Percentiles rank a stretch among this genome's conserved stretches.
These are phyloP conservation scores for Marasmius oreades DNA, from an alignment of 1,284 basidiomycete species.

Conservation along the genomic window DNA sequence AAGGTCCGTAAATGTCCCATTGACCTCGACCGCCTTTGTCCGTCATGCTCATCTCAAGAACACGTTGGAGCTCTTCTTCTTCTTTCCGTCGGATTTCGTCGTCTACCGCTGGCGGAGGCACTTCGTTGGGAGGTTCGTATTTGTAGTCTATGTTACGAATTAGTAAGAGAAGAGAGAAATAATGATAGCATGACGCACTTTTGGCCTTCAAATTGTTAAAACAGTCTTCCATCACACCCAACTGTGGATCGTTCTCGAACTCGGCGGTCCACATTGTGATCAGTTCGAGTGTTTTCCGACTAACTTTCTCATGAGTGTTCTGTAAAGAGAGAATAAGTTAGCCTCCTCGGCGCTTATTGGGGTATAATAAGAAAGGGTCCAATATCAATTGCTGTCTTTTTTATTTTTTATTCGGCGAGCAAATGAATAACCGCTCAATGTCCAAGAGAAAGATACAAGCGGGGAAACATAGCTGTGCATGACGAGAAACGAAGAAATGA, in stretches of 20 bases:
- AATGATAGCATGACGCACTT: slow-evolving; percentile 51
- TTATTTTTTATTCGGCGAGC: neutral
- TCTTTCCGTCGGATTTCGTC: slow-evolving; percentile 81
- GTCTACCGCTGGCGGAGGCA: slow-evolving; percentile 65
- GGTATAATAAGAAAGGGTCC: slow-evolving; percentile 1
- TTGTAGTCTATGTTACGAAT: slow-evolving; percentile 53
- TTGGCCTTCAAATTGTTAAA: slow-evolving; percentile 81
- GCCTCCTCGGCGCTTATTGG: neutral
- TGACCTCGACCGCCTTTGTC: slow-evolving; percentile 77
- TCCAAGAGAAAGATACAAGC: neutral
- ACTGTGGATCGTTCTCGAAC: slow-evolving; percentile 75
- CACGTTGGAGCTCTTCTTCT: slow-evolving; percentile 91
- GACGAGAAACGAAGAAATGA: neutral
- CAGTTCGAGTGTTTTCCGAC: slow-evolving; percentile 68
- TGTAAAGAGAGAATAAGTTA: slow-evolving; percentile 26
- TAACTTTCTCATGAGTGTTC: slow-evolving; percentile 89
- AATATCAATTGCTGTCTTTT: neutral
- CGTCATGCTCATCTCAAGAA: slow-evolving; percentile 83
- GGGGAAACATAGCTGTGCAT: neutral
- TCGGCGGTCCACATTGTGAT: slow-evolving; percentile 87
- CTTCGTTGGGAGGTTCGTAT: slow-evolving; percentile 64
- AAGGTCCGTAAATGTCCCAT: slow-evolving; percentile 45
- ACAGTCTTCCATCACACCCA: slow-evolving; percentile 91
- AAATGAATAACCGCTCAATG: neutral
- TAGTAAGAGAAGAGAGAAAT: slow-evolving; percentile 7